A percentile compares a stretch with the other conserved stretches of the same genome.
Evolutionary conservation across 73 alveolate genomes (phyloP).

Genomic region (Uronychia binucleata): DNA sequence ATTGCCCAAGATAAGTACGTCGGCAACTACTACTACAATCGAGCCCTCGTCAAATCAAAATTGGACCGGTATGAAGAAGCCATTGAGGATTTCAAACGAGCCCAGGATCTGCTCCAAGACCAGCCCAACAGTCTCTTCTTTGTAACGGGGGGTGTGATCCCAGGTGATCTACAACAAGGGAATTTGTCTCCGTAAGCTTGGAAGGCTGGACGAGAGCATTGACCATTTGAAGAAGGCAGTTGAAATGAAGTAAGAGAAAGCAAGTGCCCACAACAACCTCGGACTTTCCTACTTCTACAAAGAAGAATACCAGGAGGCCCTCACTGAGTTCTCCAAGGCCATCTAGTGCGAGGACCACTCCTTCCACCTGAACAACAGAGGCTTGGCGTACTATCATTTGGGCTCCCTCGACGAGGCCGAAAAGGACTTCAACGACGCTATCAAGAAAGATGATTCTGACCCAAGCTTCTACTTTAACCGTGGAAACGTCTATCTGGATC

Average conservation of each 20-base stretch:
- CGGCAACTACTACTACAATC: constrained; percentile 64
- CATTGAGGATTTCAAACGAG: constrained; percentile 76
- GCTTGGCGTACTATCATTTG: constrained; percentile 77
- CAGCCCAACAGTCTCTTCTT: constrained; percentile 9
- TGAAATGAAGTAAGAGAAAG: constrained; percentile 75
- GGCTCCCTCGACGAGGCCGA: constrained; percentile 70
- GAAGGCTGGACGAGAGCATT: constrained; percentile 71
- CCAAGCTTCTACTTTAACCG: constrained; percentile 79
- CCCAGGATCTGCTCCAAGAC: constrained; percentile 58
- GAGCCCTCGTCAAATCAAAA: constrained; percentile 84
- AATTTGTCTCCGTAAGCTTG: constrained; percentile 72
- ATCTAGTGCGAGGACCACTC: constrained; percentile 75
- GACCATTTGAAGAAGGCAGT: constrained; percentile 84
- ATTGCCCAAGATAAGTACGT: constrained; percentile 54
- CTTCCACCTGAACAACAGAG: constrained; percentile 74
- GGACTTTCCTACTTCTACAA: constrained; percentile 86
- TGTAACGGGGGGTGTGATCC: constrained; percentile 7
- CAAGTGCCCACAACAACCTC: constrained; percentile 84
- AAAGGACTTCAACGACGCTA: constrained; percentile 82
- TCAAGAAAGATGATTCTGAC: constrained; percentile 69
- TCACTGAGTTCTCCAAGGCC: constrained; percentile 74
- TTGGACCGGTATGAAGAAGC: constrained; percentile 76
- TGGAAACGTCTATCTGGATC: constrained; percentile 82
- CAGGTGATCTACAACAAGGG: constrained; percentile 83
- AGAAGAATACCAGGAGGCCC: constrained; percentile 77